Evolutionary conservation across 2,329 filamentous ascomycete species (phyloP).

Genomic region (Thielaviopsis ethacetica): DNA sequence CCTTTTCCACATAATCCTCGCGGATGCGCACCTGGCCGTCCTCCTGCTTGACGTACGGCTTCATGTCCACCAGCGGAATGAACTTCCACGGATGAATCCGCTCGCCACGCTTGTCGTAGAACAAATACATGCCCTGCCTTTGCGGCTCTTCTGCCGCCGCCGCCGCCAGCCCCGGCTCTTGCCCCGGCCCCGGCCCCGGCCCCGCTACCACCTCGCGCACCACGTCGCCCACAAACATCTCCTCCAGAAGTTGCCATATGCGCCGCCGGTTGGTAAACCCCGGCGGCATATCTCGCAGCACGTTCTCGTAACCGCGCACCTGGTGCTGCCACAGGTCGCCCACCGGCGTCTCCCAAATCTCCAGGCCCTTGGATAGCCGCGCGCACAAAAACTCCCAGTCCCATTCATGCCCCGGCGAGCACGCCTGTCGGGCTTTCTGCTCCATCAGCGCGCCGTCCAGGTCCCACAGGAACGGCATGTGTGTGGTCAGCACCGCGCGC

Average conservation of each 20-base stretch:
- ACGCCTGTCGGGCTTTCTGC: background rate
- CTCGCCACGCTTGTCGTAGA: background rate
- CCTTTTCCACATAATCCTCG: background rate
- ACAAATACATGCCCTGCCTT: background rate
- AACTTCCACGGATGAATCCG: background rate
- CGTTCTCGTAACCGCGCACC: background rate
- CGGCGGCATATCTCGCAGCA: background rate
- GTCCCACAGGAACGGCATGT: conserved; percentile 3
- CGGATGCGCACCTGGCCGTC: background rate
- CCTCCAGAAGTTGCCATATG: conserved; percentile 6
- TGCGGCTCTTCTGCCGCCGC: background rate
- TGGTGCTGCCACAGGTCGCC: background rate
- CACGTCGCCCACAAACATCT: conserved; percentile 8
- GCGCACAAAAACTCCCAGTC: conserved; percentile 4
- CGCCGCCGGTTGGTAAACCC: conserved; percentile 3
- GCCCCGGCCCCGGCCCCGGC: too few relatives aligned
- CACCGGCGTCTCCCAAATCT: background rate
- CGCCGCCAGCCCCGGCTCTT: too few relatives aligned
- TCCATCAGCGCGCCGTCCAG: background rate
- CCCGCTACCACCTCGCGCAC: background rate
- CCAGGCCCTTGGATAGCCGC: background rate
- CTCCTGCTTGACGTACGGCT: background rate
- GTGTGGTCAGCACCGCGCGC: background rate
- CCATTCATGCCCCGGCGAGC: conserved; percentile 2
- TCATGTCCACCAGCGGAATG: background rate